Evolutionary conservation across 345 rosid species (phyloP), one percentile per base, ranked within the genome.

Genomic region (Brassica nigra): DNA sequence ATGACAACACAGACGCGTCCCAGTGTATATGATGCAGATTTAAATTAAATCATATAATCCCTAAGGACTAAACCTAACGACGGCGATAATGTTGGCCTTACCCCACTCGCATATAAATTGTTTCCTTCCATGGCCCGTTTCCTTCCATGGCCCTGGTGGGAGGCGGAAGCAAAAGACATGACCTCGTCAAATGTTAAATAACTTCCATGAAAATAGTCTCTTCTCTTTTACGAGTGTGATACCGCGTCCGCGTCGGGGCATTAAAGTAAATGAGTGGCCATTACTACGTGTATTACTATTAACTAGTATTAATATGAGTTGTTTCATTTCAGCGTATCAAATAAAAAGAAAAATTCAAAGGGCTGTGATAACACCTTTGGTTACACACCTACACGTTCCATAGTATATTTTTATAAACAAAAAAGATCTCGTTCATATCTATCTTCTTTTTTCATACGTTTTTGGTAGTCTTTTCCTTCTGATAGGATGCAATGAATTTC

Each of bases 361-460:
- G 3, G 39, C 18, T 75, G 15, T 36, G 52, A 15, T 37, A 61
- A 62, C 30, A 67, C 59, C 18, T 67, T 67, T 37, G 31, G 44
- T 57, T 57, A 76, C 47, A 67, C 67, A 57, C 31, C 67, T 28
- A 28, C 73, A 76, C 67, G 73, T 37, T 57, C 59, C 27, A 23
- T 23, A 66, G 42, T 10, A 65, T 31, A 11, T 42, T 3, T 6
- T 64, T 34, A 57, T 12, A 12, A 12, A 62, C 8, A 62, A 10
- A 3, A 6, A 6, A 55, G 16, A 75, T 12, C 9, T 2, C 42
- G 33, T 76, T 58, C 11, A 55, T 23, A 54, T 23, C 55, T 59
- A 58, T 58, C 63, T 58, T 20, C 10, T n/a, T 9, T 52, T 34
- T 12, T 23, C 44, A 29, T 18, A 59, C 34, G 52, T 76, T 68